Base-by-base conservation (phyloP, 306 rosid species). In the Malus fusca region DNA sequence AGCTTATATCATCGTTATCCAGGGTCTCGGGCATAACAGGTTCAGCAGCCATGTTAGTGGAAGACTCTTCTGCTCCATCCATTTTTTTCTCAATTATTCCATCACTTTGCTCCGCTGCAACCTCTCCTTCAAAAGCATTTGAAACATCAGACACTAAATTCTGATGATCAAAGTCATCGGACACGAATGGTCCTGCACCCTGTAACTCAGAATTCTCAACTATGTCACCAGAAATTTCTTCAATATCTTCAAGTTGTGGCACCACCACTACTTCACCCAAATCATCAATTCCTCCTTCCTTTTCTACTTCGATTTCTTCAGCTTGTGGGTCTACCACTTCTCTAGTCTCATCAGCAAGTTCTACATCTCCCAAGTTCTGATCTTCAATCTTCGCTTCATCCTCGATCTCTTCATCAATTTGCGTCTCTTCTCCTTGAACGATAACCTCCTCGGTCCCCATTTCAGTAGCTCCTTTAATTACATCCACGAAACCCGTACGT, bases 341-440 rank as follows among this genome's bases (percentile, higher is more conserved):
- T 48, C 21, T 48, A 19, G 4, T 48, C 53, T 48, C 19, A 48
- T 48, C 53, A 15, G 53, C 53, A 14, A 4, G 3, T 46, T 22
- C 61, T 1, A 15, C 26, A 17, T 11, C 58, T 40, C 28, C 79
- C 58, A 62, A 69, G 28, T 76, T 51, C 19, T 26, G 44, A 71
- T 56, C 66, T 71, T 75, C 75, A 60, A 61, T 72, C 75, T 30
- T 48, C n/a, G 11, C 48, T 71, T 79, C 81, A 66, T 73, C 60
- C 76, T 62, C 59, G 7, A 76, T 43, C 55, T 46, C 42, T 19
- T 37, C 77, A 22, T 2, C 75, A 21, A 68, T 42, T 18, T 48
- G 43, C 21, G 19, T 28, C 72, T 60, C 35, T 43, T 71, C 65
- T 59, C 31, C 63, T 46, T 75, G 75, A 46, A 44, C 43, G 4